Conservation (phyloP, 208 protist species). For the Angomonas deanei region DNA sequence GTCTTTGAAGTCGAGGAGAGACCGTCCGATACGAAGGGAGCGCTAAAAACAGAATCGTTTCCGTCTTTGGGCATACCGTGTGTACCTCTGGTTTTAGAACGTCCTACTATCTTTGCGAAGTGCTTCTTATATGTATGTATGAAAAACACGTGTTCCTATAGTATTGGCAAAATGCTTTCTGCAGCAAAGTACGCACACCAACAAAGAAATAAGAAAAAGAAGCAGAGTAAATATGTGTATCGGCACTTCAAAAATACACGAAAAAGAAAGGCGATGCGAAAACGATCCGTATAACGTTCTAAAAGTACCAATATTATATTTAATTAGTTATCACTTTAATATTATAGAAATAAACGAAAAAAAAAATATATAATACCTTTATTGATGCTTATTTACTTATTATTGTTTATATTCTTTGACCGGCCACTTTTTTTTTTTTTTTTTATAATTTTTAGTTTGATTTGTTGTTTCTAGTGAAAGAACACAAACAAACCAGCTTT, state of each 20-base stretch:
- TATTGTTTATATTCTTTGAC: not conserved
- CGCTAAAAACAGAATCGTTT: slow-evolving; percentile 6
- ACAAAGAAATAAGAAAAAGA: slow-evolving; percentile 8
- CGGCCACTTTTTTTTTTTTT: not conserved
- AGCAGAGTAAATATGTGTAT: not conserved
- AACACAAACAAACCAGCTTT: not conserved
- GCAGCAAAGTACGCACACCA: too few species aligned
- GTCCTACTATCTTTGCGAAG: not conserved
- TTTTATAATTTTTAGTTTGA: not conserved
- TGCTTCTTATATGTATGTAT: too few species aligned
- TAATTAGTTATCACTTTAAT: not conserved
- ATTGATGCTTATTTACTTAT: not conserved
- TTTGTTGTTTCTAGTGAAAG: not conserved
- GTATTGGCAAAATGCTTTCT: too few species aligned
- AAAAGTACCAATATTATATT: not conserved
- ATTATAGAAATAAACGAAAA: slow-evolving; percentile 9
- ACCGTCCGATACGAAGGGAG: not conserved
- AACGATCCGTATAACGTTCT: not conserved
- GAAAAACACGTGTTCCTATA: too few species aligned
- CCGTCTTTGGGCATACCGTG: not conserved
- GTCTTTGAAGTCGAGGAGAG: not conserved
- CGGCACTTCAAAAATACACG: not conserved
- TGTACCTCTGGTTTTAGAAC: not conserved
- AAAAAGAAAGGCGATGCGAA: not conserved
- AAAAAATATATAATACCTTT: slow-evolving; percentile 1